Conservation (phyloP, 192 early-diverging fungal genomes). For the Coemansia reversa region DNA sequence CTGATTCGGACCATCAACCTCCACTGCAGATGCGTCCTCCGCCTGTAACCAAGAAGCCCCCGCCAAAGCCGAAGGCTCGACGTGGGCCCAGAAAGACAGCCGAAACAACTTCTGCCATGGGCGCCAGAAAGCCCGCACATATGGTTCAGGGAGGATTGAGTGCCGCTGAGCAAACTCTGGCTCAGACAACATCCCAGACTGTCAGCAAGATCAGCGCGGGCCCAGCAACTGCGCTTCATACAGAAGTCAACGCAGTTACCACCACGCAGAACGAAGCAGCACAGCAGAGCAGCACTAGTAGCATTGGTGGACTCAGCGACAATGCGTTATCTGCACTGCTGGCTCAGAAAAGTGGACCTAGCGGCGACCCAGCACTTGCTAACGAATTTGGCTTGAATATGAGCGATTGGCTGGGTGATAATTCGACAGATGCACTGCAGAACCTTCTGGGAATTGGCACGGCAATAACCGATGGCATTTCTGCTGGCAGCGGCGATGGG, state of each 20-base stretch:
- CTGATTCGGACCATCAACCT: neutral
- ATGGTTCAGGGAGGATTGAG: neutral
- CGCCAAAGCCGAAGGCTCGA: slow-evolving; percentile 28
- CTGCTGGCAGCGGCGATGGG: too few species aligned
- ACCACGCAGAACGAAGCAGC: slow-evolving; percentile 5
- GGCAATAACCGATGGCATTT: too few species aligned
- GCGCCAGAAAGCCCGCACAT: neutral
- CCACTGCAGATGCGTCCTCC: neutral
- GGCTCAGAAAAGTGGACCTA: slow-evolving; percentile 15
- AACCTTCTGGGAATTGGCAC: too few species aligned
- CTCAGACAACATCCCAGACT: neutral
- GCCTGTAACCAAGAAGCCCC: slow-evolving; percentile 17
- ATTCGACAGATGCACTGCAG: slow-evolving; percentile 11
- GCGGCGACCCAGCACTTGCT: neutral
- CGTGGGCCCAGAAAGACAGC: slow-evolving; percentile 23
- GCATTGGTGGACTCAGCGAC: slow-evolving; percentile 9
- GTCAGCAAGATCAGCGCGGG: neutral
- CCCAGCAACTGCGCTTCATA: neutral
- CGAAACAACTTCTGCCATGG: slow-evolving; percentile 3
- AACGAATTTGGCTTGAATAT: slow-evolving; percentile 20
- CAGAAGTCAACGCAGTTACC: slow-evolving; percentile 1
- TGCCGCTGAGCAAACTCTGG: neutral
- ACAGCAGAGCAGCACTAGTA: slow-evolving; percentile 2
- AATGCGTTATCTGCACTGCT: slow-evolving; percentile 30
- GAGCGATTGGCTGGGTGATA: slow-evolving; percentile 24